phyloP scores from a whole-genome alignment of 495 filamentous ascomycete species.

The Penicillium cinerascens region DNA sequence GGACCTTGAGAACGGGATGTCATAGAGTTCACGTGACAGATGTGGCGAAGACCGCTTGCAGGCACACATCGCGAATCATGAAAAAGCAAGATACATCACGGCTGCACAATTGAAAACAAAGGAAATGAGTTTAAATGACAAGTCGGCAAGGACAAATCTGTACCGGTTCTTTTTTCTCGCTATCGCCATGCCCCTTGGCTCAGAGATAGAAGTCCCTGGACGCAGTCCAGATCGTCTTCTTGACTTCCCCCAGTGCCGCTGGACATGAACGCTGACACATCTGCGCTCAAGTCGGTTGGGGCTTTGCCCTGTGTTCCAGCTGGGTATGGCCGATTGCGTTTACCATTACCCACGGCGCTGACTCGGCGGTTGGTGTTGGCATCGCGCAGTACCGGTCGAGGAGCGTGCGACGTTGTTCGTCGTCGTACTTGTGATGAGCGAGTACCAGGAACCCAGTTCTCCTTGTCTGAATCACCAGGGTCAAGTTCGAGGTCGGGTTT shows the following conservation, averaged over 20 bases:
- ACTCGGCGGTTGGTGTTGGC: slow-evolving; percentile 34
- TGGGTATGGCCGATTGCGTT: slow-evolving; percentile 35
- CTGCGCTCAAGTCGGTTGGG: slow-evolving; percentile 42
- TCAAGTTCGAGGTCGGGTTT: slow-evolving; percentile 41
- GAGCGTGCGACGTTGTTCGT: slow-evolving; percentile 30
- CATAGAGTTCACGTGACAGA: slow-evolving; percentile 28
- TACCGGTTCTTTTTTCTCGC: neutral
- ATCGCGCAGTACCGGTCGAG: slow-evolving; percentile 46
- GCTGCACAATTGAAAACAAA: slow-evolving; percentile 24
- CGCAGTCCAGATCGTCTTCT: slow-evolving; percentile 70
- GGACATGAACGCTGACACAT: slow-evolving; percentile 68
- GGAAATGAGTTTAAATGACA: slow-evolving; percentile 17
- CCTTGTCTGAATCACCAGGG: slow-evolving; percentile 81
- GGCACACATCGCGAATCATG: slow-evolving; percentile 31
- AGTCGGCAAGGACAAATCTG: neutral
- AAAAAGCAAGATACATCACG: slow-evolving; percentile 19
- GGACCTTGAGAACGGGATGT: slow-evolving; percentile 22
- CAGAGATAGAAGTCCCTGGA: slow-evolving; percentile 72
- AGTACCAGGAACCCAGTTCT: slow-evolving; percentile 76
- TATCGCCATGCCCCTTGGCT: slow-evolving; percentile 63
- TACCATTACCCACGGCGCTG: slow-evolving; percentile 28
- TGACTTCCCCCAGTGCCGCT: slow-evolving; percentile 56
- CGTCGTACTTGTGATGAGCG: slow-evolving; percentile 38
- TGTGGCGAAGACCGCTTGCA: slow-evolving; percentile 37
- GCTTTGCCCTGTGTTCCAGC: slow-evolving; percentile 26